phyloP scores from a whole-genome alignment of 163 green algal species.

The Scenedesmus sp. region DNA sequence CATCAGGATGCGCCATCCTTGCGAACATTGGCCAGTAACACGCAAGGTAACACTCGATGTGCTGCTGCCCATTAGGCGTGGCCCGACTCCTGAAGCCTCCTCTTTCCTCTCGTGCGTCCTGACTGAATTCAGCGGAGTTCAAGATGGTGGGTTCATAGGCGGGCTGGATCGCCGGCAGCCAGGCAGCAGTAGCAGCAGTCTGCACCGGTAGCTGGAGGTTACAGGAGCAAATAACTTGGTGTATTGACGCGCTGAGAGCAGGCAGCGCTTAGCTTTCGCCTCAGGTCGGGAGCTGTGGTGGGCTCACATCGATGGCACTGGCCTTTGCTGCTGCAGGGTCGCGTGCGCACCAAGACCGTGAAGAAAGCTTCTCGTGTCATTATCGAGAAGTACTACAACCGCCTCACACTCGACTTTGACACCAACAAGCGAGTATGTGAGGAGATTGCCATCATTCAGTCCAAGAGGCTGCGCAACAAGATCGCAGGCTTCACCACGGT shows the following conservation, averaged over 20 bases:
- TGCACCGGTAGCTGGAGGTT: background rate
- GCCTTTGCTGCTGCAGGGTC: slow-evolving; percentile 81
- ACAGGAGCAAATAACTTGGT: background rate
- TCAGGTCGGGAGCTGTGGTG: background rate
- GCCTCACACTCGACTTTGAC: slow-evolving; percentile 97
- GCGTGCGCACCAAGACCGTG: slow-evolving; percentile 99
- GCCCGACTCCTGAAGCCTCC: background rate
- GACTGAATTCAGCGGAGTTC: slow-evolving; percentile 6
- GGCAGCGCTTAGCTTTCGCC: background rate
- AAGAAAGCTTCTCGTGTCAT: slow-evolving; percentile 99
- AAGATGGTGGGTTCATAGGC: background rate
- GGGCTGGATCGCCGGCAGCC: background rate
- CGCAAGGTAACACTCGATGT: slow-evolving; percentile 4
- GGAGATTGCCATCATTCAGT: slow-evolving; percentile 99
- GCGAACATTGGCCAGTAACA: background rate
- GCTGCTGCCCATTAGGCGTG: background rate
- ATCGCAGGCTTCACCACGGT: slow-evolving; percentile 99
- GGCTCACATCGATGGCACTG: background rate
- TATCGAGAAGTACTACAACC: slow-evolving; percentile 99
- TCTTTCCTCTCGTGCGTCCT: slow-evolving; percentile 3
- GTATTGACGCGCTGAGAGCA: background rate
- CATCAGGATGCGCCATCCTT: background rate
- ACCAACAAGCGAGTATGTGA: slow-evolving; percentile 98
- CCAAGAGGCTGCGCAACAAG: slow-evolving; percentile 99
- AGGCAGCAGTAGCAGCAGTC: slow-evolving; percentile 4